Conservation (phyloP, 495 filamentous ascomycete genomes). For the Hypoxylon perforatum region DNA sequence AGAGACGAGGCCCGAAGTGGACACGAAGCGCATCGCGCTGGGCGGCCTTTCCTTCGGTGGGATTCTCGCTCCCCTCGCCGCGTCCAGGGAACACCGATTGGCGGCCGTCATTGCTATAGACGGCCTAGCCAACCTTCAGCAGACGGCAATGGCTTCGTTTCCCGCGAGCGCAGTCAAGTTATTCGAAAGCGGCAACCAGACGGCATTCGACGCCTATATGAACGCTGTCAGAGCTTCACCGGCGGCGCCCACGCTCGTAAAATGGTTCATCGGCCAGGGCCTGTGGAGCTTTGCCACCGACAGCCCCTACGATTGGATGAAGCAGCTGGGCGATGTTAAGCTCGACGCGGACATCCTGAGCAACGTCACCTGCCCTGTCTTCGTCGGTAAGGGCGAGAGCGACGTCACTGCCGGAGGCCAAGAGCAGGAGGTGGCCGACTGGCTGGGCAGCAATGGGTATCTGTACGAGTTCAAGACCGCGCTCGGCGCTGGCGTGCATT, state of each 20-base stretch:
- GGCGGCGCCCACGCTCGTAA: slow-evolving; percentile 6
- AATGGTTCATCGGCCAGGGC: slow-evolving; percentile 55
- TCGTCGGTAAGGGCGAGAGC: slow-evolving; percentile 47
- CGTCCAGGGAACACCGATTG: slow-evolving; percentile 57
- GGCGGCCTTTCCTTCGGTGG: slow-evolving; percentile 55
- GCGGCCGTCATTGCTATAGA: slow-evolving; percentile 52
- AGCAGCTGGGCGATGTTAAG: slow-evolving; percentile 24
- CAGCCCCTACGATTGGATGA: slow-evolving; percentile 48
- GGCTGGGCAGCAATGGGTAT: slow-evolving; percentile 44
- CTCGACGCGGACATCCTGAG: slow-evolving; percentile 38
- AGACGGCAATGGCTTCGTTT: not conserved
- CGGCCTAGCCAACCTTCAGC: slow-evolving; percentile 48
- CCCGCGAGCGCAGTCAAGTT: not conserved
- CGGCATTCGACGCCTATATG: slow-evolving; percentile 25
- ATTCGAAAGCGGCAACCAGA: slow-evolving; percentile 17
- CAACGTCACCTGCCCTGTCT: slow-evolving; percentile 51
- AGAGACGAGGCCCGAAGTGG: slow-evolving; percentile 42
- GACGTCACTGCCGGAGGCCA: slow-evolving; percentile 48
- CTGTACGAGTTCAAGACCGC: slow-evolving; percentile 37
- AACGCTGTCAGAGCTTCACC: slow-evolving; percentile 17
- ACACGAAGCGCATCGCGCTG: slow-evolving; percentile 45
- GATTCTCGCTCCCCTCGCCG: slow-evolving; percentile 50
- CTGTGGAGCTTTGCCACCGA: slow-evolving; percentile 53
- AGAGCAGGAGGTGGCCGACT: slow-evolving; percentile 41
- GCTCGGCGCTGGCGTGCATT: slow-evolving; percentile 39